These are phyloP conservation scores for Vitellaria paradoxa DNA, from an alignment of 179 eudicot species.

Conservation along the genomic window DNA sequence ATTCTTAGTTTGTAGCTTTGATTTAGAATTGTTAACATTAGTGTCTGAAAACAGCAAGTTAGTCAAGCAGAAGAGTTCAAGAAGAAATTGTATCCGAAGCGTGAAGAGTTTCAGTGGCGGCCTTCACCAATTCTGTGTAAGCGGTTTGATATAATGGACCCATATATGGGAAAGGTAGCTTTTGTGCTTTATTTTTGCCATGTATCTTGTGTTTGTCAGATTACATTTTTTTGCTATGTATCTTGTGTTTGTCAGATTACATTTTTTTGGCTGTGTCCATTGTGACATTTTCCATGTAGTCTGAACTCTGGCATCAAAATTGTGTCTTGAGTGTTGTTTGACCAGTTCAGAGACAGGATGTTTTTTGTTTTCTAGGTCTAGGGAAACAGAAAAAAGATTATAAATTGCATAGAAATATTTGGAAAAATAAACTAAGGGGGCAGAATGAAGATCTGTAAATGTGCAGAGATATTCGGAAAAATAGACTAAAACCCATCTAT, in stretches of 20 bases:
- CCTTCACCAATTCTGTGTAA: constrained; percentile 89
- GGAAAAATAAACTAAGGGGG: too few species aligned
- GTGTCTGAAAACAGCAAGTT: constrained; percentile 34
- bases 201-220: not conserved
- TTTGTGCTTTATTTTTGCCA: not conserved
- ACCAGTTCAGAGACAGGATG: too few species aligned
- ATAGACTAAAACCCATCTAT: too few species aligned
- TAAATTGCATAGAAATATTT: too few species aligned
- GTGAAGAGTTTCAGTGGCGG: constrained; percentile 92
- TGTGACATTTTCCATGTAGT: not conserved
- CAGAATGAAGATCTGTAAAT: too few species aligned
- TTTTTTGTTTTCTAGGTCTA: too few species aligned
- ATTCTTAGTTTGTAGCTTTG: constrained; percentile 7
- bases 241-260: not conserved
- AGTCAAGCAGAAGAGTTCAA: constrained; percentile 39
- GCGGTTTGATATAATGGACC: constrained; percentile 91
- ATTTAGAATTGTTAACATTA: not conserved
- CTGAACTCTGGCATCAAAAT: not conserved
- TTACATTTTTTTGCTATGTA: not conserved
- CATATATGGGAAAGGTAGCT: constrained; percentile 74
- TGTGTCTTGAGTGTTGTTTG: too few species aligned
- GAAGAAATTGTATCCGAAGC: constrained; percentile 61
- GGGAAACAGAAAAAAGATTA: too few species aligned
- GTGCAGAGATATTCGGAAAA: too few species aligned
- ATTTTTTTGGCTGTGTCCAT: not conserved